phyloP scores from a whole-genome alignment of 2,329 filamentous ascomycete species.

The Fusarium lateritium region DNA sequence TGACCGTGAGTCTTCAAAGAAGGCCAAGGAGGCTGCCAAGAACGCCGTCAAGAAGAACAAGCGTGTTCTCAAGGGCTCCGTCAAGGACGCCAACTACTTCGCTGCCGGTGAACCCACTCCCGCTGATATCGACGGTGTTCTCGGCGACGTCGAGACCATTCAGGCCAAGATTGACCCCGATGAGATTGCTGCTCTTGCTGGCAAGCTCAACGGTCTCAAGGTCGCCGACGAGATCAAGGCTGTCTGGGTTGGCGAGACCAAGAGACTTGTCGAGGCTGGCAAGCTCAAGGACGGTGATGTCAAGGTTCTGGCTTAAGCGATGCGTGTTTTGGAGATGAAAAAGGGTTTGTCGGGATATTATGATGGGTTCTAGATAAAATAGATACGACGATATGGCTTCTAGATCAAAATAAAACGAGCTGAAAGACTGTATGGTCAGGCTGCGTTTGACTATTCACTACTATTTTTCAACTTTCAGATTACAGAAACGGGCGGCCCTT shows the following conservation, averaged over 20 bases:
- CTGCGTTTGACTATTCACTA: slow-evolving; percentile 9
- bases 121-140: slow-evolving; percentile 83
- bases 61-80: slow-evolving; percentile 91
- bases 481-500: neutral
- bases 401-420: slow-evolving; percentile 35
- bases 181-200: slow-evolving; percentile 87
- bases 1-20: slow-evolving; percentile 87
- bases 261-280: slow-evolving; percentile 82
- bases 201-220: slow-evolving; percentile 84
- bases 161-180: slow-evolving; percentile 92
- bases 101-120: slow-evolving; percentile 80
- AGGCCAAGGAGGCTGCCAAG: slow-evolving; percentile 98
- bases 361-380: slow-evolving; percentile 43
- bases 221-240: slow-evolving; percentile 87
- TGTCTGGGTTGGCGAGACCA: slow-evolving; percentile 83
- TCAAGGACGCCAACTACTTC: slow-evolving; percentile 99
- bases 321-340: neutral
- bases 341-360: slow-evolving; percentile 26
- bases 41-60: slow-evolving; percentile 99
- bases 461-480: neutral
- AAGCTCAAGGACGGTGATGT: slow-evolving; percentile 89
- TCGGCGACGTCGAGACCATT: slow-evolving; percentile 88
- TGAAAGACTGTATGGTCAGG: slow-evolving; percentile 12
- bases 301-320: slow-evolving; percentile 70
- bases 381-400: slow-evolving; percentile 40